Conservation (phyloP, 352 stramenopile genomes). For the Globisporangium mamillatum region DNA sequence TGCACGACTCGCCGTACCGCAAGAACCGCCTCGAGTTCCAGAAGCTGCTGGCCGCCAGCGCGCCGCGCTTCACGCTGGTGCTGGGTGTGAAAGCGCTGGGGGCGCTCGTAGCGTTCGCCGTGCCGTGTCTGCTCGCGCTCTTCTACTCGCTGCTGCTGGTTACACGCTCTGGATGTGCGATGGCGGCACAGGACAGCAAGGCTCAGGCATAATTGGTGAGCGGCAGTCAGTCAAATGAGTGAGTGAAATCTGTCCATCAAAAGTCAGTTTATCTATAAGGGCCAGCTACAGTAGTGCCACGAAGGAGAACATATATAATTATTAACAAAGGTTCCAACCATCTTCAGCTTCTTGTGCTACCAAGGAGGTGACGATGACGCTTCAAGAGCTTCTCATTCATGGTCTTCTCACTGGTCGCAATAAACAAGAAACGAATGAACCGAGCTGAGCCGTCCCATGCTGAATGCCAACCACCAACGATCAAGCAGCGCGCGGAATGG, state of each 20-base stretch:
- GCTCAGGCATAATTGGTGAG: neutral
- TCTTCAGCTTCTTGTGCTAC: neutral
- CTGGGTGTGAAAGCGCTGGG: constrained; percentile 12
- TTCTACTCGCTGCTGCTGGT: constrained; percentile 1
- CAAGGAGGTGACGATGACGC: neutral
- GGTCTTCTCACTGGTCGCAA: neutral
- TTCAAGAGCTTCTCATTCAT: neutral
- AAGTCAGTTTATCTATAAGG: neutral
- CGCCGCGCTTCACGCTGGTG: constrained; percentile 12
- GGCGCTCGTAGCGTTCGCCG: constrained; percentile 10
- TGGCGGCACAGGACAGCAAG: neutral
- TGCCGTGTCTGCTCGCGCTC: constrained; percentile 12
- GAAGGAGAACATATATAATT: neutral
- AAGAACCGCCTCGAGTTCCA: constrained; percentile 62
- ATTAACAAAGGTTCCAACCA: neutral
- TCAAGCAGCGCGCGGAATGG: neutral
- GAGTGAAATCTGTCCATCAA: neutral
- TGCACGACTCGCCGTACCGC: constrained; percentile 46
- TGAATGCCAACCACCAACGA: neutral
- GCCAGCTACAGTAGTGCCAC: neutral
- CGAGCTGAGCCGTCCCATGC: neutral
- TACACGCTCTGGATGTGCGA: neutral
- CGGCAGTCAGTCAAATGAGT: neutral
- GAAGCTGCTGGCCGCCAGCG: constrained; percentile 9
- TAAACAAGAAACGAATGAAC: neutral